Evolutionary conservation across 768 basidiomycete genomes (phyloP), one percentile per base, ranked within the genome.

Genomic region (Boletus barrowsii): DNA sequence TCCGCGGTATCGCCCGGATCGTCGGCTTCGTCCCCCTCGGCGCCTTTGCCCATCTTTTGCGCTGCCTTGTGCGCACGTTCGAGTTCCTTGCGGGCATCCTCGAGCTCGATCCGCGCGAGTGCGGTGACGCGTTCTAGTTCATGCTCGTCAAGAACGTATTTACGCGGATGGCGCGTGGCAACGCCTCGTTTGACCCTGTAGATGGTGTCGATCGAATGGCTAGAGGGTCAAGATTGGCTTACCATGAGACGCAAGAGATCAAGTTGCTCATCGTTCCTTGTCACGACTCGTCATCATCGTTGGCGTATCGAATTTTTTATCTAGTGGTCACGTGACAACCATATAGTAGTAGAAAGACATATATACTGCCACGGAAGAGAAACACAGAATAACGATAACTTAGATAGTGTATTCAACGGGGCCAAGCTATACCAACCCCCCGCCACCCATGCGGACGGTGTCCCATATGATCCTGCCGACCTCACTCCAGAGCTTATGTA

Each of bases 111-210:
- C 49, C 84, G 75, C 14, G 94, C 93, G 24, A 99, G 80, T 20
- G 86, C 79, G 60, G 92, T 93, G 47, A 98, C 91, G 24, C 97
- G 84, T 65, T 88, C 84, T 13, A 98, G 78, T 72, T 99, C 97
- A 48, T 82, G 75, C 65, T 95, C 91, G 65, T 97, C 93, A 30
- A 98, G 83, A 48, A 88, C 79, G 71, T 98, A 98, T 75, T 90
- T 93, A 65, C 76, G 73, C 2, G 97, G 96, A 60, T 93, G 80
- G 43, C 78, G 79, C 4, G 78, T 75, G 3, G 95, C 76, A 17
- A 84, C 82, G 10, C 97, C 95, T 49, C 89, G 81, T 58, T 84
- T 84, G 26, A 97, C 88, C 93, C 84, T 85, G 32, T 5, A 15
- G 54, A 53, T 13, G 5, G 17, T 46, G 37, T 54, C 36, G 54